Percentiles rank a stretch among this genome's conserved stretches.
phyloP scores from a whole-genome alignment of 352 stramenopile genomes.

The Phytophthora sp. region DNA sequence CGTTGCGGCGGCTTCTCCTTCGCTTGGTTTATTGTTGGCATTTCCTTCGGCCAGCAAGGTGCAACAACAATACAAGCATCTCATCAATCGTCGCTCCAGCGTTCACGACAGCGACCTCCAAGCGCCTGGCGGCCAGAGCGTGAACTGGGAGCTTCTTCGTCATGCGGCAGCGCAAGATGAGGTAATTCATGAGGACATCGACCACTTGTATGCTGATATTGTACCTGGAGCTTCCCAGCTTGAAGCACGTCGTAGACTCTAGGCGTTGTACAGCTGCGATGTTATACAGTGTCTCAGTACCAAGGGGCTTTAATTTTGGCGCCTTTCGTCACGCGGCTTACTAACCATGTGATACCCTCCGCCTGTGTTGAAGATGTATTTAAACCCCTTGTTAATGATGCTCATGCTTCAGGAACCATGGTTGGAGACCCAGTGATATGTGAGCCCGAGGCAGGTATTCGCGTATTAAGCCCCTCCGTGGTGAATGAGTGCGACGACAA shows the following conservation, averaged over 20 bases:
- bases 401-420: conserved; percentile 22
- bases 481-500: conserved; percentile 31
- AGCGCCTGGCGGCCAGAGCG: no score
- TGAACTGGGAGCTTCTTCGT: conserved; percentile 7
- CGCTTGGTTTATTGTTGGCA: background rate
- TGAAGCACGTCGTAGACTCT: background rate
- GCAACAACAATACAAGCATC: background rate
- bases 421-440: conserved; percentile 8
- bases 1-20: background rate
- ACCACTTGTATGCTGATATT: background rate
- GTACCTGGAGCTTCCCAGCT: background rate
- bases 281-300: background rate
- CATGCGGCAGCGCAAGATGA: background rate
- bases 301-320: background rate
- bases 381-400: conserved; percentile 30
- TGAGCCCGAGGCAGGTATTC: background rate
- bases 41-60: background rate
- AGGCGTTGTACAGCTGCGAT: background rate
- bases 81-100: no score
- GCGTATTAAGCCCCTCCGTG: conserved; percentile 20
- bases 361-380: conserved; percentile 24
- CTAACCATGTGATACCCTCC: conserved; percentile 7
- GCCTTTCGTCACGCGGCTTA: conserved; percentile 11
- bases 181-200: conserved; percentile 4
- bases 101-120: background rate